Evolutionary conservation across 495 filamentous ascomycete genomes (phyloP).

Genomic region (Penicillium fimorum): DNA sequence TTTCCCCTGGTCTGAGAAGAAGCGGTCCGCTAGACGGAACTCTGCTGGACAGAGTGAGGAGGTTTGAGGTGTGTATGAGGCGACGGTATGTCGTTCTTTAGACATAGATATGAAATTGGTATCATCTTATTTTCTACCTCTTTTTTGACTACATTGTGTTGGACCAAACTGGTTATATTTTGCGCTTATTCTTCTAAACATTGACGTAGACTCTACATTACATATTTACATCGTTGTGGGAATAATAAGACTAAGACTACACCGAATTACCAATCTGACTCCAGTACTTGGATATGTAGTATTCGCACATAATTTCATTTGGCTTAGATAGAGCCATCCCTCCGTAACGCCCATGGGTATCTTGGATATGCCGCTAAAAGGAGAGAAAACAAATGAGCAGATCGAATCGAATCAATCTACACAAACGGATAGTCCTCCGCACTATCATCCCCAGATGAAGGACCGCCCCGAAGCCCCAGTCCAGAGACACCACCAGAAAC

Average conservation of each 20-base stretch:
- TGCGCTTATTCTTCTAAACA: background rate
- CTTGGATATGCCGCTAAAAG: slow-evolving; percentile 8
- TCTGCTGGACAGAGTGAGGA: slow-evolving; percentile 24
- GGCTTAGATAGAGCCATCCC: background rate
- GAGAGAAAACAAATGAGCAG: background rate
- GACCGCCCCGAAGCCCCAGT: background rate
- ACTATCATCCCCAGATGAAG: background rate
- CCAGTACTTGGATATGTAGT: background rate
- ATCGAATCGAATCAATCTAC: background rate
- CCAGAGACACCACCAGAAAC: background rate
- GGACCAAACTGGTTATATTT: background rate
- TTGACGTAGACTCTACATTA: background rate
- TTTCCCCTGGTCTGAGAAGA: slow-evolving; percentile 88
- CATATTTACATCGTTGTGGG: background rate
- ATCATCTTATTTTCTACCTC: background rate
- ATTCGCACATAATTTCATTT: background rate
- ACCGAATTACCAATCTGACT: background rate
- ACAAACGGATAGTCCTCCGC: background rate
- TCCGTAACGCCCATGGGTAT: slow-evolving; percentile 9
- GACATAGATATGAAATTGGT: background rate
- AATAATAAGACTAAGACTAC: background rate
- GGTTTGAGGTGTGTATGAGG: background rate
- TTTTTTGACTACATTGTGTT: background rate
- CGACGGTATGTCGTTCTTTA: background rate
- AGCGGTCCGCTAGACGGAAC: slow-evolving; percentile 49